phyloP scores from a whole-genome alignment of 805 yeast genomes.

The Ogataea trehaloabstinens region DNA sequence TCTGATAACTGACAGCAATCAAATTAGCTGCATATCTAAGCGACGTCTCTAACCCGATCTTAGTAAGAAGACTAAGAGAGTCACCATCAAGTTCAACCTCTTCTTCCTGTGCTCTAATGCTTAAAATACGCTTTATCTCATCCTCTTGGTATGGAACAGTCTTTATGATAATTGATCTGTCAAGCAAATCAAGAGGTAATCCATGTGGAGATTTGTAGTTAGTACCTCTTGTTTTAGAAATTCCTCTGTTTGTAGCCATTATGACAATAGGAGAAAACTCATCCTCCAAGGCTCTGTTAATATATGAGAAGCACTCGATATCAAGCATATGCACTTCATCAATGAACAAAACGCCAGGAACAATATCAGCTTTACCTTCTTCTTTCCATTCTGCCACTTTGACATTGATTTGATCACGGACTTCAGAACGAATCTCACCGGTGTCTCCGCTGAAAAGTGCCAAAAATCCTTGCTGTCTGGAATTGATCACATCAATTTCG shows the following conservation, averaged over 20 bases:
- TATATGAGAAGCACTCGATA: slow-evolving; percentile 91
- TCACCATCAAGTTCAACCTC: slow-evolving; percentile 58
- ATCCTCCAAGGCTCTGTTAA: slow-evolving; percentile 91
- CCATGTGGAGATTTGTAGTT: slow-evolving; percentile 94
- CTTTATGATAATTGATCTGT: slow-evolving; percentile 85
- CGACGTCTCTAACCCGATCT: slow-evolving; percentile 72
- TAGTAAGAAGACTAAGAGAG: slow-evolving; percentile 75
- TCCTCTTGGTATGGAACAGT: slow-evolving; percentile 84
- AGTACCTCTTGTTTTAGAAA: slow-evolving; percentile 89
- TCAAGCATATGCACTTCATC: slow-evolving; percentile 99
- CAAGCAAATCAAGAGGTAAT: slow-evolving; percentile 91
- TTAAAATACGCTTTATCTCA: slow-evolving; percentile 79
- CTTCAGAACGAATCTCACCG: slow-evolving; percentile 90
- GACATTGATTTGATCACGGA: slow-evolving; percentile 49
- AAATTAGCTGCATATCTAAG: slow-evolving; percentile 90
- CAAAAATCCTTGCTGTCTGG: slow-evolving; percentile 78
- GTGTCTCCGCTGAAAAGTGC: slow-evolving; percentile 71
- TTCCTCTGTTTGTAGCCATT: slow-evolving; percentile 93
- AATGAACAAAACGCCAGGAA: slow-evolving; percentile 96
- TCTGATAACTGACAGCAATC: slow-evolving; percentile 84
- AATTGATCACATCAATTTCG: slow-evolving; percentile 94
- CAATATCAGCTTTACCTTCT: slow-evolving; percentile 96
- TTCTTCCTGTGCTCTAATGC: slow-evolving; percentile 79
- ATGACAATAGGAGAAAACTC: slow-evolving; percentile 92
- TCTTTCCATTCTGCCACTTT: slow-evolving; percentile 96